Base-by-base conservation (phyloP, 768 basidiomycete species). In the Bullera alba region DNA sequence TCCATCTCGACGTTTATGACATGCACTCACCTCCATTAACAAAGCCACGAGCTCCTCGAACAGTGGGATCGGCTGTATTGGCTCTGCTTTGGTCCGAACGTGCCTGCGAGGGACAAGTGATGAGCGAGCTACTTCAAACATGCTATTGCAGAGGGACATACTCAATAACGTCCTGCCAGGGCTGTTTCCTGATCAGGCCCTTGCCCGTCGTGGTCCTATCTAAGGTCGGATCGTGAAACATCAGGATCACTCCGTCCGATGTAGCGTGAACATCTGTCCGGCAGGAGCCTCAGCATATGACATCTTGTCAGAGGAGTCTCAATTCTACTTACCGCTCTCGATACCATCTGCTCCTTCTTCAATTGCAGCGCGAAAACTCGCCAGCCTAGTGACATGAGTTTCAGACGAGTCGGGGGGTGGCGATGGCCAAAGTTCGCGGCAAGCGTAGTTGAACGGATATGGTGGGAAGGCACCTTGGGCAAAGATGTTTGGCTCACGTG, bases 221-320 rank as follows among this genome's bases (percentile, higher is more conserved):
- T 30, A 74, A 48, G 2, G 63, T 63, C 0, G 72, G 66, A 53
- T 74, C 73, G 46, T 74, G 73, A 38, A 74, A 73, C 66, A 74
- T 70, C 41, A 74, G 46, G 4, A 73, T 44, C n/a, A 67, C 59
- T 6, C 65, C 66, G 28, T 72, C 70, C 6, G 62, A 64, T 0
- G 66, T 69, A 16, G 60, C 62, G 42, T 72, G 70, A 15, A 72
- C 62, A 38, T 72, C 70, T 71, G 42, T 2, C 5, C 16, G 7
- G 17, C 14, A 28, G 52, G 49, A 51, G 46, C 39, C n/a, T 44
- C 30, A 15, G 42, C 22, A 15, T 28, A 25, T 44, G n/a, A n/a
- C 5, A 36, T 19, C 15, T 14, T 17, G 48, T 38, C 19, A 28
- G 6, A 37, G 43, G 8, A 26, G 28, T n/a, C 15, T 22, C 10